Conservation (phyloP, 1,284 basidiomycete genomes). For the Anthracocystis walkeri region DNA sequence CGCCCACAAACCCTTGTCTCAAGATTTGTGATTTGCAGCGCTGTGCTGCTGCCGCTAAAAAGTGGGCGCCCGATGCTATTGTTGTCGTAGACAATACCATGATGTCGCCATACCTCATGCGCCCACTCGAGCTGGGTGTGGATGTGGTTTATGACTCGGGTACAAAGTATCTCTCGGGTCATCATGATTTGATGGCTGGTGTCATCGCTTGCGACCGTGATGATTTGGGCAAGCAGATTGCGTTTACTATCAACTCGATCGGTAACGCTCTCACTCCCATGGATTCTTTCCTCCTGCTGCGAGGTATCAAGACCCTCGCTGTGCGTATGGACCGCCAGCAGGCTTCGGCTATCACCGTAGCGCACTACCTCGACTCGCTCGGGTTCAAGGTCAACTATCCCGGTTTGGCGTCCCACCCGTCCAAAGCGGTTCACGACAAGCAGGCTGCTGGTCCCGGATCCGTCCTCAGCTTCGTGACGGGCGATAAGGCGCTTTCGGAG, state of each 20-base stretch:
- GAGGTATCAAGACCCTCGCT: constrained; percentile 96
- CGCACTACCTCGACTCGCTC: constrained; percentile 84
- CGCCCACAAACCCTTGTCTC: constrained; percentile 95
- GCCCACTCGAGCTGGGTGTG: constrained; percentile 93
- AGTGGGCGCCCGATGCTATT: constrained; percentile 64
- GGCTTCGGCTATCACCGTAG: constrained; percentile 83
- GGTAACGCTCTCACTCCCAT: constrained; percentile 92
- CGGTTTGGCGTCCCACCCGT: constrained; percentile 85
- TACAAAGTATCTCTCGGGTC: constrained; percentile 97
- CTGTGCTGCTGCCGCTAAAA: constrained; percentile 61
- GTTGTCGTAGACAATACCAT: constrained; percentile 87
- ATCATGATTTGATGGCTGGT: constrained; percentile 97
- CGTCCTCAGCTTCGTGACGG: constrained; percentile 94
- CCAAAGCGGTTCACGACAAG: constrained; percentile 82
- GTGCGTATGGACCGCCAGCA: constrained; percentile 97
- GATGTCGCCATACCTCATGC: constrained; percentile 99
- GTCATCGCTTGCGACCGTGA: constrained; percentile 83
- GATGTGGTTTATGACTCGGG: constrained; percentile 98
- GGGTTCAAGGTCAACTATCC: constrained; percentile 97
- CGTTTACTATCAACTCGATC: constrained; percentile 93
- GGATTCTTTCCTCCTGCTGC: constrained; percentile 87
- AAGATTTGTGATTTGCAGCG: constrained; percentile 90
- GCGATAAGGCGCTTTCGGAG: constrained; percentile 89
- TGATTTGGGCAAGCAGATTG: constrained; percentile 87
- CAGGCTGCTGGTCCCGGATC: constrained; percentile 88